Evolutionary conservation across 192 early-diverging fungal species (phyloP).

Genomic region (Chytriomyces confervae): DNA sequence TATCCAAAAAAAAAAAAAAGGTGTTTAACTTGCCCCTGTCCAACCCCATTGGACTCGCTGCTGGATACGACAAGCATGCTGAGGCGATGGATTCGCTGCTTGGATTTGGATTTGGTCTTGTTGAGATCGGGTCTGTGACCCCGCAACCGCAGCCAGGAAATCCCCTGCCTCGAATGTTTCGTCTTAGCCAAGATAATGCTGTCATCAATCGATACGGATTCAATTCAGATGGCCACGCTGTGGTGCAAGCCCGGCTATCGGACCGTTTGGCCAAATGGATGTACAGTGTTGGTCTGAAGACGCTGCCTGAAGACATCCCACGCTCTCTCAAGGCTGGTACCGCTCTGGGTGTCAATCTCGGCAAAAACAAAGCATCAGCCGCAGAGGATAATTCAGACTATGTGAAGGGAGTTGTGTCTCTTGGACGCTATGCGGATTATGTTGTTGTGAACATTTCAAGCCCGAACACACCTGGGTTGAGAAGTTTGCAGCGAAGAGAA

Average conservation of each 20-base stretch:
- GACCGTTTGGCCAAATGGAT: slow-evolving; percentile 66
- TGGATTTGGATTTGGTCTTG: slow-evolving; percentile 83
- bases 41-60: slow-evolving; percentile 87
- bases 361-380: slow-evolving; percentile 83
- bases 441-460: slow-evolving; percentile 88
- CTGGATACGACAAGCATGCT: slow-evolving; percentile 91
- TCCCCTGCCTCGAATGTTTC: slow-evolving; percentile 84
- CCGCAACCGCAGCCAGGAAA: slow-evolving; percentile 88
- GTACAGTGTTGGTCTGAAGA: slow-evolving; percentile 21
- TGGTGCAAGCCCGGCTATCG: slow-evolving; percentile 68
- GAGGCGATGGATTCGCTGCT: slow-evolving; percentile 86
- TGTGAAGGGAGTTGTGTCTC: slow-evolving; percentile 71
- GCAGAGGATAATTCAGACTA: slow-evolving; percentile 78
- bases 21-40: slow-evolving; percentile 74
- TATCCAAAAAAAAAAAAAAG: slow-evolving; percentile 34
- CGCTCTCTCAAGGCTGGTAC: slow-evolving; percentile 63
- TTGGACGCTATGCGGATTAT: slow-evolving; percentile 86
- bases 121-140: slow-evolving; percentile 91
- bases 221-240: slow-evolving; percentile 79
- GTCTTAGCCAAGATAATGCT: slow-evolving; percentile 71
- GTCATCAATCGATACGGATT: slow-evolving; percentile 92
- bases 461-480: slow-evolving; percentile 86
- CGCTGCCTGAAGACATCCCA: slow-evolving; percentile 42
- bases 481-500: slow-evolving; percentile 71
- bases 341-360: slow-evolving; percentile 85